Percentiles rank a stretch among this genome's conserved stretches.
Evolutionary conservation across 2,329 filamentous ascomycete species (phyloP).

Genomic region (Aureobasidium vineae): DNA sequence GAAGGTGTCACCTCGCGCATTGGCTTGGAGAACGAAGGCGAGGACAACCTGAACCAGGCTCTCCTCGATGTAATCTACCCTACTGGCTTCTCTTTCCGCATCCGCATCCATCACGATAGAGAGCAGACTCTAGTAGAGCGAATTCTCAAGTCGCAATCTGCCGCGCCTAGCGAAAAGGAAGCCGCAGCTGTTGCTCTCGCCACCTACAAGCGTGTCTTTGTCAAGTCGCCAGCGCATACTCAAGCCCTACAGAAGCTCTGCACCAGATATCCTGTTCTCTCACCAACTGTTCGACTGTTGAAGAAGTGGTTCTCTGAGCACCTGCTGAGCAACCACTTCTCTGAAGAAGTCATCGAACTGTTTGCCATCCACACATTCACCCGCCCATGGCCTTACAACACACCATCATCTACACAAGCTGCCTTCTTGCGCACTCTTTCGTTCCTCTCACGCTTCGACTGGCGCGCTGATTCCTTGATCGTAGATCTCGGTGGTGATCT

Average conservation of each 20-base stretch:
- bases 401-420: slow-evolving; percentile 71
- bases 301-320: slow-evolving; percentile 90
- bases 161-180: slow-evolving; percentile 65
- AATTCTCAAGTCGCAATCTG: slow-evolving; percentile 69
- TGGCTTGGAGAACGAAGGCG: slow-evolving; percentile 73
- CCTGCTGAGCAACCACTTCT: slow-evolving; percentile 72
- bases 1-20: slow-evolving; percentile 64
- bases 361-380: slow-evolving; percentile 76
- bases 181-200: slow-evolving; percentile 68
- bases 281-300: slow-evolving; percentile 75
- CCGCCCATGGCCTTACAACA: slow-evolving; percentile 74
- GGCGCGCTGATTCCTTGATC: slow-evolving; percentile 77
- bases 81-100: slow-evolving; percentile 70
- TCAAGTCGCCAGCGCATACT: slow-evolving; percentile 72
- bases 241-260: slow-evolving; percentile 78
- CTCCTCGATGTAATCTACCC: slow-evolving; percentile 80
- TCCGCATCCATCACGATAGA: slow-evolving; percentile 85
- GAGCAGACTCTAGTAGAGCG: slow-evolving; percentile 78
- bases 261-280: slow-evolving; percentile 76
- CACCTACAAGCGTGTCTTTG: slow-evolving; percentile 67
- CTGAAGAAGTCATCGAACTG: slow-evolving; percentile 80
- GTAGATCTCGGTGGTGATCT: slow-evolving; percentile 67
- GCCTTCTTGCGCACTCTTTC: slow-evolving; percentile 79
- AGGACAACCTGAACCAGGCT: slow-evolving; percentile 69
- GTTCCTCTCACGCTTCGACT: slow-evolving; percentile 86